Base-by-base conservation (phyloP, 805 yeast species). In the Suhomyces prunicola region DNA sequence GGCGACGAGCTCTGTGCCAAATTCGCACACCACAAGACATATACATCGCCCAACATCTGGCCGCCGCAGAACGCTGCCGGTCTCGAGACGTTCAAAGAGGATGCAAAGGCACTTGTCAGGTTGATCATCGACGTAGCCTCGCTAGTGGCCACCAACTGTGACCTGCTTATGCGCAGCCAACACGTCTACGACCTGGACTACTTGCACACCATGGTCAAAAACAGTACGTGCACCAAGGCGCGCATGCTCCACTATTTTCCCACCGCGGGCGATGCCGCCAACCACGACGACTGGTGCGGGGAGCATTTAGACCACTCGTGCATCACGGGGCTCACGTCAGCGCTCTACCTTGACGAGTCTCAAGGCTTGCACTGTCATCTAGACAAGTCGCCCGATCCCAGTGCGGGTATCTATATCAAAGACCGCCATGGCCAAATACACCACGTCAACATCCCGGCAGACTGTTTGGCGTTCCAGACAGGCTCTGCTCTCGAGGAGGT, bases 221-320 rank as follows among this genome's bases (percentile, higher is more conserved):
- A 70, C 12, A 79, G 85, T 9, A 79, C 82, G 31, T 77, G 83
- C 33, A 74, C 87, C 4, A 82, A 83, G 59, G 87, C 87, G 1
- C 66, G 87, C 31, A 64, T 83, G 35, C 64, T 83, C 44, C 86
- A 83, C 57, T 83, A 83, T 58, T 82, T 69, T 54, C 81, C 85
- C 0, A 50, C 59, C 3, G 13, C 24, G 15, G 40, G 19, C 9
- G 51, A 47, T 6, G 36, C 46, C 1, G 27, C 48, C 6, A 52
- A 46, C 7, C 68, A 65, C 12, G 73, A 66, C 50, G 74, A 73
- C 42, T 83, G 87, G 87, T 83, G 87, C 63, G 86, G 86, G 0
- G 84, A 81, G 57, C 87, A 83, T 60, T 57, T 75, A 42, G 87
- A 83, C 61, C 87, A 83, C 57, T 79, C 84, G 5, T 81, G 86